Base-by-base conservation (phyloP, 768 basidiomycete species). In the Kwoniella pini region DNA sequence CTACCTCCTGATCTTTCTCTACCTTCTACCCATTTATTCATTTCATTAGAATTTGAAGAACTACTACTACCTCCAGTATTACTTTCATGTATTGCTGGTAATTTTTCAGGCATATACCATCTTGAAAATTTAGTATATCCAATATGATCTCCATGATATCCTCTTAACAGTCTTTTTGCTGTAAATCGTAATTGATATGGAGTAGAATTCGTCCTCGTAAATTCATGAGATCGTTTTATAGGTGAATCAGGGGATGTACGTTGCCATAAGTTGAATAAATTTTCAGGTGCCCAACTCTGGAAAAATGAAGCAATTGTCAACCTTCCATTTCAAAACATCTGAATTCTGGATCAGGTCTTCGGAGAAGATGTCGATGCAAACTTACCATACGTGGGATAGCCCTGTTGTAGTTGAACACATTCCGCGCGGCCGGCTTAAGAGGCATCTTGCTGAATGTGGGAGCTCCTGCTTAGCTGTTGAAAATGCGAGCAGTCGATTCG, bases 61-160 rank as follows among this genome's bases (percentile, higher is more conserved):
- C n/a, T n/a, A n/a, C n/a, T n/a, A n/a, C n/a, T n/a, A n/a, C n/a
- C 33, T 36, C 33, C 33, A 36, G 7, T 36, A 15, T 15, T 36
- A 15, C 19, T 42, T 15, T 61, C 44, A 55, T 75, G 70, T 30
- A 79, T 75, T 19, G 83, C 42, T 84, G 91, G 95, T 15, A 98
- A 82, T 0, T 84, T 87, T 60, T 85, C 82, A 15, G 95, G 95
- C 36, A 99, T 84, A 77, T 92, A 98, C 89, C 91, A 93, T 58
- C 88, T 85, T 76, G 93, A 93, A 84, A 97, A 98, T 36, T 87
- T 87, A 71, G 87, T 88, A 81, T 95, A 91, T 54, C 87, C 87
- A 63, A 97, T 92, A 75, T 85, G 88, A 82, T 96, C 94, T 22
- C 94, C 93, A 75, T 98, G 96, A 82, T 98, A 98, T 3, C 86